Base-by-base conservation (phyloP, 371 early-diverging fungal species). In the Fennellomyces sp. region DNA sequence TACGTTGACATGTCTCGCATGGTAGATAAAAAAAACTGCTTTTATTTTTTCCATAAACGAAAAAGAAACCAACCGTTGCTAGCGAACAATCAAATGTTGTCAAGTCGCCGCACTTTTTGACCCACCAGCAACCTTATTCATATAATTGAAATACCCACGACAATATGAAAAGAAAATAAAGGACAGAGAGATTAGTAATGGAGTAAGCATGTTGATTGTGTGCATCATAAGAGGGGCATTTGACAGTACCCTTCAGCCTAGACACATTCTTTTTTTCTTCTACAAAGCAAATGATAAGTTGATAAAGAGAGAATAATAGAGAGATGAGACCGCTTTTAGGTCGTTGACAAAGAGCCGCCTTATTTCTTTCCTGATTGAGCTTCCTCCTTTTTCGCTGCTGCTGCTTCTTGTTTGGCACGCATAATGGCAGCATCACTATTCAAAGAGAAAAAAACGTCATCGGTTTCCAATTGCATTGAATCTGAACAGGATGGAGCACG, bases 361-460 rank as follows among this genome's bases (percentile, higher is more conserved):
- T 57, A 56, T 31, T 52, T 56, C 19, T 62, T 62, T 21, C 56
- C 63, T 27, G 36, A 17, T 13, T 21, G 17, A 36, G 31, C 35
- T 48, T 30, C 47, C 62, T 39, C 72, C 73, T 75, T 80, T 56
- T 68, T 76, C 10, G 71, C 73, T n/a, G 63, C 66, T 12, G 80
- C 80, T 50, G 79, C 80, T 61, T 77, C 78, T 68, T 83, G 83
- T 58, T 83, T 83, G 52, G 74, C 70, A 57, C 83, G 80, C 83
- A 83, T 81, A 55, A 81, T 81, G 45, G 78, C 84, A 65, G 84
- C 84, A 63, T 84, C 84, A 67, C 84, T 83, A 65, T 17, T 29
- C 3, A 51, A 51, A 3, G 15, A 52, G 10, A 47, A 2, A 42
- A 25, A 48, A 38, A n/a, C 5, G 45, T 23, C 23, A 27, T 8